phyloP scores from a whole-genome alignment of 2,329 filamentous ascomycete genomes.

The Fusarium mangiferae region DNA sequence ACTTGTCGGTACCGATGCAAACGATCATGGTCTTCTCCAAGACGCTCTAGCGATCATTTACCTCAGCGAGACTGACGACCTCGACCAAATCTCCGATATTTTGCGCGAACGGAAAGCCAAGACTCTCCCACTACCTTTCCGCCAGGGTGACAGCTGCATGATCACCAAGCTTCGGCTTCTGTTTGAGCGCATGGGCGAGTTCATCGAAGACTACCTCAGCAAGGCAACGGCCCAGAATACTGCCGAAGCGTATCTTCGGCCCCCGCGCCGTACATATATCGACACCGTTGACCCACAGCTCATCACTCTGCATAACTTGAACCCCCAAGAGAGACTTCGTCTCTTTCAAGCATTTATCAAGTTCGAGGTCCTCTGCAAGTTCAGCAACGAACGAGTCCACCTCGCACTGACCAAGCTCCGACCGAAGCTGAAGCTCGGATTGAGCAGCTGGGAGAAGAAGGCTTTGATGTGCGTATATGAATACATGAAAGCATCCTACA shows the following conservation, averaged over 20 bases:
- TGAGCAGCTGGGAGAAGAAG: neutral
- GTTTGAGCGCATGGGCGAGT: neutral
- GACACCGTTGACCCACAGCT: neutral
- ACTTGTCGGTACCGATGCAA: neutral
- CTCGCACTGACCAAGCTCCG: neutral
- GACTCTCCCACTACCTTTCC: neutral
- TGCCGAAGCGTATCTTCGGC: neutral
- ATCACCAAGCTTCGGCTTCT: neutral
- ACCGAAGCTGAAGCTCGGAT: too few species aligned
- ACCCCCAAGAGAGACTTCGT: neutral
- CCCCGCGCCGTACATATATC: neutral
- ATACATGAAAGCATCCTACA: neutral
- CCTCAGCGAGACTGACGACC: rapidly evolving
- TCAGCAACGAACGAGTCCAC: rapidly evolving
- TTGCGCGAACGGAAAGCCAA: neutral
- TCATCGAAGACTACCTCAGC: neutral
- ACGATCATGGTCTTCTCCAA: neutral
- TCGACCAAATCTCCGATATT: neutral
- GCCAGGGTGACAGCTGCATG: rapidly evolving
- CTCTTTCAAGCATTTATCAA: neutral
- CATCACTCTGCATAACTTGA: neutral
- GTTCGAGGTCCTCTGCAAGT: neutral
- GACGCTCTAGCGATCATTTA: neutral
- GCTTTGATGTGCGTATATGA: neutral
- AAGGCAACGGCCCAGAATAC: neutral